Base-by-base conservation (phyloP, 352 stramenopile genomes). In the Phytophthora pseudosyringae region DNA sequence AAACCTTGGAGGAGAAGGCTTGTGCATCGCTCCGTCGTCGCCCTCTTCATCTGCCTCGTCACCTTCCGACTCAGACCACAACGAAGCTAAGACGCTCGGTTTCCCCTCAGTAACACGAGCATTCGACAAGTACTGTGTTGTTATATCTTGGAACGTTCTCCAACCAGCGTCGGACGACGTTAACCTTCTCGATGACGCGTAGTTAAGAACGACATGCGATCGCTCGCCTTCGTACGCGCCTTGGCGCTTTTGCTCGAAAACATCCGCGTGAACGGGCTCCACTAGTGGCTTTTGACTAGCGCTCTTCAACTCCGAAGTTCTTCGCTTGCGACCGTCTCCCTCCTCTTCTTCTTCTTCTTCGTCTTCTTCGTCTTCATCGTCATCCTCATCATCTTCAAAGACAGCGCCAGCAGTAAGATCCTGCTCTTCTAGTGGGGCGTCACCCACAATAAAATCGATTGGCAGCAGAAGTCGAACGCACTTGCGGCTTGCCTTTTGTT, bases 401-500 rank as follows among this genome's bases (percentile, higher is more conserved):
- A 51, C 15, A 15, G 13, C 21, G 21, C 21, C 50, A 41, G n/a
- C 25, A 5, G n/a, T 63, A 5, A 60, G 36, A 51, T 76, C 69
- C 7, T 83, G 64, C 16, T 86, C 71, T 33, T 88, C 77, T 25
- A 94, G 16, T n/a, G 59, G 12, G 3, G 54, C 63, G 3, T 90
- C 79, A 0, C 86, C 83, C 0, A 93, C 79, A 21, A 85, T 73
- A 51, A 78, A 90, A 48, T 90, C 83, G 5, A 86, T 65, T 7
- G 86, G 83, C 8, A 94, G 52, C 5, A 90, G 45, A 12, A 94
- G 50, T 2, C 66, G 50, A 15, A 90, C 80, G 38, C 77, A 69
- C 29, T 88, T 82, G 15, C 80, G 79, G 39, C 71, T 79, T 10
- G 83, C 86, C 45, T 94, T 94, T 39, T 87, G 73, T 8, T 83